Evolutionary conservation across 192 early-diverging fungal species (phyloP), one percentile per base, ranked within the genome.

Genomic region (Geranomyces michiganensis): DNA sequence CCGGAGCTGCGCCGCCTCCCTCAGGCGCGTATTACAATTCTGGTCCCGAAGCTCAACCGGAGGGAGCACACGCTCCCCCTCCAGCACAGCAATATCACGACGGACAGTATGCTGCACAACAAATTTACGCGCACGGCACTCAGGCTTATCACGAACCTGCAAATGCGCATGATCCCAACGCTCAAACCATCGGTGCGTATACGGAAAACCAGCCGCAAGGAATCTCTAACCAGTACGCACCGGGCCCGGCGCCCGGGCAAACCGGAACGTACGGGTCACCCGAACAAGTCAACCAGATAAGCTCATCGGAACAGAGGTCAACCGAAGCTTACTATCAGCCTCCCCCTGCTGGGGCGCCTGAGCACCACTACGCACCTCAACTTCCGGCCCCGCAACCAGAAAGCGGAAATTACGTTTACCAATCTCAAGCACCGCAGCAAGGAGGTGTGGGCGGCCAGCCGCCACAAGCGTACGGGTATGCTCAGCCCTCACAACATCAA

Each of bases 81-180:
- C 41, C 46, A 6, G 55, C 71, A n/a, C 62, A 36, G 10, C 60
- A 59, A 31, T 67, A 76, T 29, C 61, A 76, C 46, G 61, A 58
- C 51, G 63, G 44, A 29, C 63, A 82, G n/a, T 26, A 33, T 29
- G 21, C 58, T 31, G 12, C 17, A 7, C 58, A 60, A 19, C 21
- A 19, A 19, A 33, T 9, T 29, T 8, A 17, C 5, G 24, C 26
- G 24, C 58, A 60, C 21, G 36, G 36, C 10, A 10, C 36, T 41
- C 36, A 41, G 36, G 10, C 10, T 10, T 41, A 41, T 10, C 36
- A 41, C 3, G 36, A 41, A 10, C 5, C 36, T 3, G 5, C 36
- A 41, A 3, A 3, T 41, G 36, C 36, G 36, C 36, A 41, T 41
- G 36, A 41, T 10, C 36, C 36, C 36, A 41, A 41, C 36, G 10